Base-by-base conservation (phyloP, 352 stramenopile genomes). In the Phytopythium montanum region DNA sequence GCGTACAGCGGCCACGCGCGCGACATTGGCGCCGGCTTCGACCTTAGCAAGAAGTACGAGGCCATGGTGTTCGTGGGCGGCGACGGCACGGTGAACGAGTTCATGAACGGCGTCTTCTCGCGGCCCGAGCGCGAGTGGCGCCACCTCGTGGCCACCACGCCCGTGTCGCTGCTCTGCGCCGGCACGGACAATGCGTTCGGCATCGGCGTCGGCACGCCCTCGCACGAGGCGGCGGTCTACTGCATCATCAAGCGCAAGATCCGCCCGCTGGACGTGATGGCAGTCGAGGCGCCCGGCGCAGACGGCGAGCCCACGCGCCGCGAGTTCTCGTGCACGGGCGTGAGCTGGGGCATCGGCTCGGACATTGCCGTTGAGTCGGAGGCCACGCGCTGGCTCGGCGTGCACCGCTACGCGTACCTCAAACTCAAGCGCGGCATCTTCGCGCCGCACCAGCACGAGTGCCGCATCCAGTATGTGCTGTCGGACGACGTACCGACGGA, bases 161-260 rank as follows among this genome's bases (percentile, higher is more conserved):
- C 83, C 8, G 62, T 92, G 18, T 89, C 83, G 44, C 75, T 92
- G 28, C 49, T 92, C 25, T 86, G 71, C 61, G 81, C 79, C 5
- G 83, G 83, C 31, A 90, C 83, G 19, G 79, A 90, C 53, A 90
- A 92, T 59, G 81, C 83, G n/a, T 90, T 92, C 49, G 80, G 83
- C 34, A 73, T 85, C 36, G 81, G 81, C 25, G 81, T 92, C 4
- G 81, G 81, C 25, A 88, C 75, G 19, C 80, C 83, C 1, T 85
- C 75, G 0, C 83, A 90, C 44, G 79, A 75, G 34, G 70, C 81
- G 26, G 72, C 83, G 0, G 76, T 91, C 14, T 92, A 86, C 64
- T 89, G 81, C 64, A 82, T 90, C 62, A 86, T 93, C 48, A 90
- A 87, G 66, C 81, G 81, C 60, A 91, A 93, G 70, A 90, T 92